Evolutionary conservation across 2,329 filamentous ascomycete species (phyloP), one percentile per base, ranked within the genome.

Genomic region (Monosporascus cannonballus): DNA sequence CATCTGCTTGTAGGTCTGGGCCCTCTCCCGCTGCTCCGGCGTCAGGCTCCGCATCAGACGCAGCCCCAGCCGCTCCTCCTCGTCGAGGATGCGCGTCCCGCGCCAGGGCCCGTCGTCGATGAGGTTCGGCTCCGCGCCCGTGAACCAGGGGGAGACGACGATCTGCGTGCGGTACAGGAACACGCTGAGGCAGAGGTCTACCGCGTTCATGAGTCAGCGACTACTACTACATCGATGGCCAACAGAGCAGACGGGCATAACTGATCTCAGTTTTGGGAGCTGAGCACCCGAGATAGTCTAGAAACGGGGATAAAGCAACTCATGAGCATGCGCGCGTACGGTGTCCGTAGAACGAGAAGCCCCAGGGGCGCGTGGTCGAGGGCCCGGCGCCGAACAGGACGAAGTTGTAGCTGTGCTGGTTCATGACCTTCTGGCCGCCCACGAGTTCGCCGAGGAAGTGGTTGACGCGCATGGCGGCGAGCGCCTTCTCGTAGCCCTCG

Each of bases 371-470:
- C 0, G 72, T 72, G 0, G 71, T 64, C 0, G 81, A 84, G 0
- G 85, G 85, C 9, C 30, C 42, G 22, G 69, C 68, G 11, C 86
- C 86, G 63, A 90, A 90, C 2, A 90, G 71, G 37, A 83, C 80
- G 54, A 90, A 86, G 69, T 90, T 90, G 76, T 91, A 91, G 1
- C 84, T 88, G 70, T 79, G 82, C 65, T 89, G 81, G 70, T 90
- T 90, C 78, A 88, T 83, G 50, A 91, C 79, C 6, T 71, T 67
- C 0, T 80, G 77, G 0, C 81, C 76, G 36, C 80, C 63, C 48
- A 88, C 83, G 0, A 90, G 75, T 54, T 87, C 78, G 45, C 87
- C 87, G 0, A 91, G 77, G 69, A 90, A 90, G 51, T 85, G 82
- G 67, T 91, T 90, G 64, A 89, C 82, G 53, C 82, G 81, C 85